Evolutionary conservation across 2,329 filamentous ascomycete genomes (phyloP).

Genomic region (Orbilia javanica): DNA sequence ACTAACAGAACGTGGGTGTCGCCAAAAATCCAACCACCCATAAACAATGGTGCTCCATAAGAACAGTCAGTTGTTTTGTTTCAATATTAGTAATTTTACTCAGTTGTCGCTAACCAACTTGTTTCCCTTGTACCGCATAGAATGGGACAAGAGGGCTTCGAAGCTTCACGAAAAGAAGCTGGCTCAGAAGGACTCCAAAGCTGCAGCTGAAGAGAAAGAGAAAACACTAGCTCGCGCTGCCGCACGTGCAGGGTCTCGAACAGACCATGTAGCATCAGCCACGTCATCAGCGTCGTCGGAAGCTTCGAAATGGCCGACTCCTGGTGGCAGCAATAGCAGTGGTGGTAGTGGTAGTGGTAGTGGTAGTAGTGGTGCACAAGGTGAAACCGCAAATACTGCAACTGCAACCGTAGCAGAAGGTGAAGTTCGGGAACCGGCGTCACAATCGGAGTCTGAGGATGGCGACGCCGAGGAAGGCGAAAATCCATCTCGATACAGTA

Average conservation of each 20-base stretch:
- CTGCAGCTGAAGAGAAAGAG: constrained; percentile 59
- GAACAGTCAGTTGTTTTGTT: constrained; percentile 60
- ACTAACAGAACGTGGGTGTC: constrained; percentile 5
- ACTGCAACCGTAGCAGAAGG: constrained; percentile 53
- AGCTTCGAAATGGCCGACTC: constrained; percentile 48
- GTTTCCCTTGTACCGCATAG: constrained; percentile 48
- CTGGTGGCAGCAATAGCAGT: constrained; percentile 9
- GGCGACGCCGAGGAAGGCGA: constrained; percentile 32
- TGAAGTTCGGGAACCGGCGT: constrained; percentile 50
- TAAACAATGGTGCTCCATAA: constrained; percentile 62
- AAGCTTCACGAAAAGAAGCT: constrained; percentile 62
- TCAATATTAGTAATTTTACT: no score
- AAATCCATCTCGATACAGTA: constrained; percentile 56
- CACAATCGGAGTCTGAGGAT: constrained; percentile 49
- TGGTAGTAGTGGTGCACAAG: constrained; percentile 30
- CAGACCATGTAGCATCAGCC: constrained; percentile 45
- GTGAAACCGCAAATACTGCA: constrained; percentile 50
- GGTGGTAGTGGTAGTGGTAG: constrained; percentile 1
- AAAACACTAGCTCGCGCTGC: constrained; percentile 59
- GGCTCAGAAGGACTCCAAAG: constrained; percentile 54
- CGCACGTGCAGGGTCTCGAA: constrained; percentile 44
- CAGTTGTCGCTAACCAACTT: constrained; percentile 24
- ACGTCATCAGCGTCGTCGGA: constrained; percentile 56
- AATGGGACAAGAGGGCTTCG: constrained; percentile 62
- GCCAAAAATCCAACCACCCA: background rate